Conservation (phyloP, 441 rosid species). For the Cnidoscolus chayamansa region DNA sequence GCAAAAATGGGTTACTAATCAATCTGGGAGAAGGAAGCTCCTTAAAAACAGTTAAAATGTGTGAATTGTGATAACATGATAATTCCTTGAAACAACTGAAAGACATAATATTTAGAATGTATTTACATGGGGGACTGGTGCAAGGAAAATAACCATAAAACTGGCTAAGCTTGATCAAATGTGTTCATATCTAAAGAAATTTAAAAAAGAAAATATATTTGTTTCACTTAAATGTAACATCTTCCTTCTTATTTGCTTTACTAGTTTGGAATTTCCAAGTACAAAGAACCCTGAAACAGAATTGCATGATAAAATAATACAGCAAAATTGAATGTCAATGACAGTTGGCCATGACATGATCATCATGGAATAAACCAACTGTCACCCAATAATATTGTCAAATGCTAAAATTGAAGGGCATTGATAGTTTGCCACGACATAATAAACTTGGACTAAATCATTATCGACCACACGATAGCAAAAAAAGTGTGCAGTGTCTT, state of each 20-base stretch:
- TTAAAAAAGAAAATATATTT: not conserved
- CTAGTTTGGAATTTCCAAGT: not conserved
- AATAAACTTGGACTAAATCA: constrained; percentile 9
- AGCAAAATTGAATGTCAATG: constrained; percentile 23
- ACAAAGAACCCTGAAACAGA: not conserved
- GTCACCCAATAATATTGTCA: constrained; percentile 14
- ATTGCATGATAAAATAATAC: not conserved
- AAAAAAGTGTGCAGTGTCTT: constrained; percentile 13
- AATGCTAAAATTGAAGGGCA: constrained; percentile 16
- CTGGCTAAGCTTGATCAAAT: too few species aligned
- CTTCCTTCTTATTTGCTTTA: not conserved
- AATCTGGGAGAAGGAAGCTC: too few species aligned
- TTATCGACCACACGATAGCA: constrained; percentile 8
- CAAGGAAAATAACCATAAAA: too few species aligned
- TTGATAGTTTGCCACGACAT: not conserved
- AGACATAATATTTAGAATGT: too few species aligned
- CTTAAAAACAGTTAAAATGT: too few species aligned
- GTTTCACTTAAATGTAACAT: not conserved
- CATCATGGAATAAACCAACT: constrained; percentile 10
- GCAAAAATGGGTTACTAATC: too few species aligned
- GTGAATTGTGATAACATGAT: too few species aligned
- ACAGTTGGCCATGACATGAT: constrained; percentile 6
- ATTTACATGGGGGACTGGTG: too few species aligned
- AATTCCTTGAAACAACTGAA: too few species aligned
- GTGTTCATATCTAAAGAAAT: not conserved